Conservation (phyloP, 768 basidiomycete species). For the Floccularia luteovirens region DNA sequence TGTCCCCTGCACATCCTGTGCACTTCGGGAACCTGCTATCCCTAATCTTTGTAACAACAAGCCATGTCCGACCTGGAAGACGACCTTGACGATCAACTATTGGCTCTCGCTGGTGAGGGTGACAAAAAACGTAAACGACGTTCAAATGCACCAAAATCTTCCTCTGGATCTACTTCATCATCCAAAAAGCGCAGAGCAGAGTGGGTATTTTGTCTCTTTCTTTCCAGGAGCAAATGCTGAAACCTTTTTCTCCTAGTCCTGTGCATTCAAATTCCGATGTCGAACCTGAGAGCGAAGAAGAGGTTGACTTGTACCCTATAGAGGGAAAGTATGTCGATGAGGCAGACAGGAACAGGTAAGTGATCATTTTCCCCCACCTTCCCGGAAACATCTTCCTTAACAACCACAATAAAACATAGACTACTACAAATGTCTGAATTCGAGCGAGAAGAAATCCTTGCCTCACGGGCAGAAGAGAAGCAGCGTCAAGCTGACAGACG, state of each 20-base stretch:
- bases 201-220: constrained; percentile 34
- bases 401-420: too few relatives aligned
- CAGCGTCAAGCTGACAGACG: constrained; percentile 67
- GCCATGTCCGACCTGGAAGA: constrained; percentile 40
- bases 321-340: constrained; percentile 91
- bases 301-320: constrained; percentile 70
- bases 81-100: constrained; percentile 64
- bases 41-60: background rate
- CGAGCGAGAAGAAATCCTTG: constrained; percentile 82
- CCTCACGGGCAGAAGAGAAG: constrained; percentile 73
- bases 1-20: background rate
- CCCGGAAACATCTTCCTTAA: too few relatives aligned
- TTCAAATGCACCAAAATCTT: constrained; percentile 16
- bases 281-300: constrained; percentile 54
- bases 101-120: constrained; percentile 67
- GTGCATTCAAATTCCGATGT: constrained; percentile 44
- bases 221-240: constrained; percentile 7
- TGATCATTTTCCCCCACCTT: constrained; percentile 8
- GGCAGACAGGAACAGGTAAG: constrained; percentile 75
- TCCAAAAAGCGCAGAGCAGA: constrained; percentile 67
- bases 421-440: constrained; percentile 78
- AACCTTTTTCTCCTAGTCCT: constrained; percentile 18
- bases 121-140: constrained; percentile 55
- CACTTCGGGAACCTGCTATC: background rate
- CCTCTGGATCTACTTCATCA: too few relatives aligned